Percentiles rank a stretch among this genome's conserved stretches.
Conservation (phyloP, 352 stramenopile species). For the Globisporangium uncinulatum region DNA sequence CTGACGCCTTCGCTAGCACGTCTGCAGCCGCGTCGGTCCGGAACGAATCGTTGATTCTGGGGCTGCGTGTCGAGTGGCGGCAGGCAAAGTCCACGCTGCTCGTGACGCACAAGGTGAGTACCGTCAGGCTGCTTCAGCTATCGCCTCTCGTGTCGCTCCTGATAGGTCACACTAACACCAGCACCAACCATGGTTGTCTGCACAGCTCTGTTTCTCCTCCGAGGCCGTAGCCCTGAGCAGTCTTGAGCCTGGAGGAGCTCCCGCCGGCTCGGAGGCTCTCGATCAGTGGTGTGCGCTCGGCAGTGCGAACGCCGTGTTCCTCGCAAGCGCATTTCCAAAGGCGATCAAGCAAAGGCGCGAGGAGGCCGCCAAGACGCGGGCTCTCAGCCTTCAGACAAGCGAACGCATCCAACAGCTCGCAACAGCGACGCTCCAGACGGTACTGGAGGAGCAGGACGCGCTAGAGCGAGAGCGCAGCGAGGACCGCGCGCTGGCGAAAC, state of each 20-base stretch:
- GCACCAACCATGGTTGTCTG: too few relatives aligned
- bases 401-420: slow-evolving; percentile 35
- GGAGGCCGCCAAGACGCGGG: slow-evolving; percentile 28
- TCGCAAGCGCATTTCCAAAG: slow-evolving; percentile 37
- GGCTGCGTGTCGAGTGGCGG: slow-evolving; percentile 63
- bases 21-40: slow-evolving; percentile 11
- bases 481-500: slow-evolving; percentile 24
- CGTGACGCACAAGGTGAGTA: slow-evolving; percentile 52
- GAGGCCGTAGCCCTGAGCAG: too few relatives aligned
- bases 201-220: too few relatives aligned
- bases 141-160: background rate
- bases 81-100: slow-evolving; percentile 58
- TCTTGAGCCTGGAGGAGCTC: too few relatives aligned
- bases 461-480: slow-evolving; percentile 25
- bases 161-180: too few relatives aligned
- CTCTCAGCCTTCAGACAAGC: slow-evolving; percentile 26
- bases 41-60: slow-evolving; percentile 39
- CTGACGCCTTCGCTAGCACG: background rate
- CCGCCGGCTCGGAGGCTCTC: background rate
- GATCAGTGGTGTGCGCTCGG: slow-evolving; percentile 34
- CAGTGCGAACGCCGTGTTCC: slow-evolving; percentile 41
- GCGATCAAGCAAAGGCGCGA: slow-evolving; percentile 23
- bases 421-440: slow-evolving; percentile 33
- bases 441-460: slow-evolving; percentile 28
- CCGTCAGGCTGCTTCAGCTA: background rate